Evolutionary conservation across 2,329 filamentous ascomycete species (phyloP).

Genomic region (Didymella segeticola): DNA sequence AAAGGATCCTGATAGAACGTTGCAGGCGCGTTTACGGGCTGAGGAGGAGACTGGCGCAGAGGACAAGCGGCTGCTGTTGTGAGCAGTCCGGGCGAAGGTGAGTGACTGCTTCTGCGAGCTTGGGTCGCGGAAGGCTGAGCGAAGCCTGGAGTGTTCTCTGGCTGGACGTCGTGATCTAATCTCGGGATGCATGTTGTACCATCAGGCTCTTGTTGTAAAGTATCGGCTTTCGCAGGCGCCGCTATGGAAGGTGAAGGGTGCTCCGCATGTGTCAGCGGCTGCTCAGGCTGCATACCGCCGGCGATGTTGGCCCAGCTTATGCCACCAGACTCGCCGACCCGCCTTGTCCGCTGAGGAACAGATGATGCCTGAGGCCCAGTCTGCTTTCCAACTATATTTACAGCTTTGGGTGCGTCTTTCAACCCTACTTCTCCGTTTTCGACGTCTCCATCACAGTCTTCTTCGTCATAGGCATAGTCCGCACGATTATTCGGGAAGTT

Average conservation of each 20-base stretch:
- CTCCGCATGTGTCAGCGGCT: too few relatives aligned
- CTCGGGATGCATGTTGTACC: not conserved
- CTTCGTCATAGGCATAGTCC: not conserved
- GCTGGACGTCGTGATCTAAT: not conserved
- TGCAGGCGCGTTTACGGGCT: not conserved
- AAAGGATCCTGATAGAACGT: not conserved
- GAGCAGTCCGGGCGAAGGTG: not conserved
- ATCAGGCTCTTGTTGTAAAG: not conserved
- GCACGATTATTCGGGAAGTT: not conserved
- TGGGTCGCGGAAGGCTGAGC: not conserved
- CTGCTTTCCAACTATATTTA: not conserved
- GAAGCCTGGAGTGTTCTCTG: not conserved
- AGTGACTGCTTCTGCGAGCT: too few relatives aligned
- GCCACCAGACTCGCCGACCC: not conserved
- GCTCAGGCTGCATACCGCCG: not conserved
- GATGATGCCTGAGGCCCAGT: not conserved
- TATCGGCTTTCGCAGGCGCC: not conserved
- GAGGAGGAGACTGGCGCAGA: too few relatives aligned
- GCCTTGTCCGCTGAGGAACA: not conserved
- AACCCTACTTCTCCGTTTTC: not conserved
- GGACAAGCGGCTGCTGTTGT: not conserved
- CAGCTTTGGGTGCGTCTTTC: not conserved
- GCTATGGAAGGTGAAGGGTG: not conserved
- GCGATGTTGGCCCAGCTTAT: constrained; percentile 5
- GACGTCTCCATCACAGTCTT: not conserved